Evolutionary conservation across 202 grass and related monocot species (phyloP), one percentile per base, ranked within the genome.

Genomic region (Setaria viridis): DNA sequence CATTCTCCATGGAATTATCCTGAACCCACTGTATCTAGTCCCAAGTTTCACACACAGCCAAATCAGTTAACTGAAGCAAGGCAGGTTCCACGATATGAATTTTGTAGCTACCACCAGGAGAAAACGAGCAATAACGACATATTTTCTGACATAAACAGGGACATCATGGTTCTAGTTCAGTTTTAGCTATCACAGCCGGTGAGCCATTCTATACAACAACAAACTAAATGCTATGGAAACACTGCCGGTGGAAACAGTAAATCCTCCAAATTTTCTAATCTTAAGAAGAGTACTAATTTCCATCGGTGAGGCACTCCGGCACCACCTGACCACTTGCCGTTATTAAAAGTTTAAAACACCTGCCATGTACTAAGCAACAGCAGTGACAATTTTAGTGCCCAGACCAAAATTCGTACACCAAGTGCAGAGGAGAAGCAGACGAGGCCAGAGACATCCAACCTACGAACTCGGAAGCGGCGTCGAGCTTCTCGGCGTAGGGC

Each of bases 401-500:
- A 51, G 50, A 11, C 20, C 51, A 45, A 70, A 59, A 65, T 60
- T 75, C 80, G 34, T 49, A 49, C 49, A 65, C 39, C 10, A 7
- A 25, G 14, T 14, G 67, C 39, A 73, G 45, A 34, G 48, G 37
- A 72, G 17, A 19, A 78, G 32, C 68, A 12, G 19, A 29, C 6
- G 14, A 43, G 66, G 64, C 17, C 32, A 46, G 42, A 51, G 53
- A 68, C 25, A 54, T 25, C 7, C 6, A 37, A 95, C 91, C 91
- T 90, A 48, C 53, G 21, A 90, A 95, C 86, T 80, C 12, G 49
- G 92, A 94, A 4, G 91, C 83, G 7, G 70, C 65, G 64, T 98
- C 93, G 13, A 95, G 88, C 47, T 81, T 98, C 86, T 95, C 96
- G 59, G 86, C 81, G 88, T 92, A 94, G 33, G 78, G 85, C 58